Percentiles rank a stretch among this genome's conserved stretches.
Conservation (phyloP, 352 stramenopile genomes). For the Pythium diclinum region DNA sequence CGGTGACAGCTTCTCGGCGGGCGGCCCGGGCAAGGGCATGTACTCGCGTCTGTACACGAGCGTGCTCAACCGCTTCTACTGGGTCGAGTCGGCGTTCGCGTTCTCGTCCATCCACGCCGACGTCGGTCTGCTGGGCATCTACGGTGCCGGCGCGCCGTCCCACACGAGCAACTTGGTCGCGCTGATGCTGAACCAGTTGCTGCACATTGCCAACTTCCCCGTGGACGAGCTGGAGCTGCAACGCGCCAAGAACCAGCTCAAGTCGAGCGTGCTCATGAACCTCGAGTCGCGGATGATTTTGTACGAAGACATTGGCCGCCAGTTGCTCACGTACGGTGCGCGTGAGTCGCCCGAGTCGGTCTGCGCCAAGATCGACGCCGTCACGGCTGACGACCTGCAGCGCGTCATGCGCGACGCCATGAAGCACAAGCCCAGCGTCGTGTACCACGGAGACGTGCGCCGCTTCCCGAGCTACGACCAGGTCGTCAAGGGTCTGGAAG, state of each 20-base stretch:
- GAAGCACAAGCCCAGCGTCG: constrained; percentile 71
- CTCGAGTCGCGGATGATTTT: constrained; percentile 97
- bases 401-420: constrained; percentile 75
- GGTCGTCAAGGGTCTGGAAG: constrained; percentile 66
- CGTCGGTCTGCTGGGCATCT: constrained; percentile 95
- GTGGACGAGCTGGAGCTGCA: constrained; percentile 88
- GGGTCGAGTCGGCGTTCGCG: constrained; percentile 97
- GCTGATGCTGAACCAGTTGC: constrained; percentile 93
- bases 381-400: constrained; percentile 85
- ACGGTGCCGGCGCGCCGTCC: constrained; percentile 77
- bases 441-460: constrained; percentile 79
- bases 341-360: constrained; percentile 88
- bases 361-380: constrained; percentile 85
- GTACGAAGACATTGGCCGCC: constrained; percentile 98
- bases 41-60: constrained; percentile 98
- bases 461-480: constrained; percentile 84
- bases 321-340: constrained; percentile 96
- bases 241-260: constrained; percentile 99
- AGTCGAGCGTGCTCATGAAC: constrained; percentile 98
- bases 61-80: constrained; percentile 97
- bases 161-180: constrained; percentile 91
- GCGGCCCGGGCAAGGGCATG: constrained; percentile 99
- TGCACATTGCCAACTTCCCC: constrained; percentile 72
- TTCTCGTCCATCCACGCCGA: constrained; percentile 96
- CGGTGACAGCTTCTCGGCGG: constrained; percentile 97